Base-by-base conservation (phyloP, 768 basidiomycete species). In the Asterophora parasitica region DNA sequence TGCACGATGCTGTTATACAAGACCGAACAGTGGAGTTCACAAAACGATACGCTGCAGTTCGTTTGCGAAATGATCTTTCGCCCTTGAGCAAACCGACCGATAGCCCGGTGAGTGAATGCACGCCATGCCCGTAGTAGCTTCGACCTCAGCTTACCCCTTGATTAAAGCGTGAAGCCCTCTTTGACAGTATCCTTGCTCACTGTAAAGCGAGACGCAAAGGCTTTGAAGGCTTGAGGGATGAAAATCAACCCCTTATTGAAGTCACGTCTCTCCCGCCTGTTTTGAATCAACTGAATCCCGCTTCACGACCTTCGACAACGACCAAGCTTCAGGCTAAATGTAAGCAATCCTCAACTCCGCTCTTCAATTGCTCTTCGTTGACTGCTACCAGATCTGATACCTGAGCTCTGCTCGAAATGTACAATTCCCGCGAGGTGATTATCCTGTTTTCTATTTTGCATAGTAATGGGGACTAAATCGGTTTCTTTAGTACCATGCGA, bases 1-100 rank as follows among this genome's bases (percentile, higher is more conserved):
- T 85, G 15, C 58, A 72, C 42, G 85, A 89, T 56, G 77, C 81
- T 19, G 68, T 92, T 16, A 68, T 93, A 28, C 86, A 89, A 63
- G 89, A 92, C 56, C 73, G 88, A 49, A 73, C 72, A 66, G 77
- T 79, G n/a, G 87, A 88, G 59, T 87, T 83, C 57, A 88, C 87
- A 2, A 71, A 83, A 50, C 74, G 88, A 37, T 90, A 84, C 60
- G 75, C 74, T 56, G 76, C 76, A 15, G 59, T 78, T 20, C 65
- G 61, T 35, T 62, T 90, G 27, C 71, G 88, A 42, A 66, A 57
- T 16, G 91, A 92, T 61, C 60, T 93, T 56, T 82, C 75, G 12
- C 90, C 91, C 23, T 61, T 85, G 50, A 86, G 84, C 63, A 82
- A 82, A 58, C 83, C 83, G 7, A 66, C 63, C 17, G 84, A 84